These are phyloP conservation scores for Suhomyces kunorum DNA, from an alignment of 1,139 yeast genomes.

Conservation along the genomic window DNA sequence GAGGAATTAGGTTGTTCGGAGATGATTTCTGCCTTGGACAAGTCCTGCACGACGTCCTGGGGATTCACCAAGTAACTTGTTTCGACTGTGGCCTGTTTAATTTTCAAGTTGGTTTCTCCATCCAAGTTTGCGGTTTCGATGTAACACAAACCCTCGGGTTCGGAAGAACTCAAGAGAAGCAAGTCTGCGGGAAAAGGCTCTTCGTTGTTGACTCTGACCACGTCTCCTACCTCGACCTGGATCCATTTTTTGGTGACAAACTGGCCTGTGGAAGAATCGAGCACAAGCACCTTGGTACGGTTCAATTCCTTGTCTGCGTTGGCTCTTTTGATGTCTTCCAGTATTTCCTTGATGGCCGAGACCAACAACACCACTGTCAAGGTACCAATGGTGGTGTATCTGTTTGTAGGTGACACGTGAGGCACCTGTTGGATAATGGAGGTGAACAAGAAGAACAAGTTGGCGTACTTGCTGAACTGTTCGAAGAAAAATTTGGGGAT, in stretches of 20 bases:
- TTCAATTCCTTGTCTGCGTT: slow-evolving; percentile 88
- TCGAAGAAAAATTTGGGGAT: slow-evolving; percentile 92
- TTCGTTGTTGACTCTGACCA: slow-evolving; percentile 80
- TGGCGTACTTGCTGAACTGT: slow-evolving; percentile 96
- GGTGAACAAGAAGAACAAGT: slow-evolving; percentile 88
- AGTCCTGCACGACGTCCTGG: slow-evolving; percentile 49
- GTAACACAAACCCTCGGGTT: slow-evolving; percentile 96
- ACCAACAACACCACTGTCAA: slow-evolving; percentile 79
- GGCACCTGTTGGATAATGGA: slow-evolving; percentile 97
- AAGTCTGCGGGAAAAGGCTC: slow-evolving; percentile 96
- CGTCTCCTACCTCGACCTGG: slow-evolving; percentile 86
- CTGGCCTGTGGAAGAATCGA: slow-evolving; percentile 59
- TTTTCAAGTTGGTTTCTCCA: slow-evolving; percentile 96
- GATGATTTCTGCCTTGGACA: slow-evolving; percentile 45
- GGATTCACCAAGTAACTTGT: slow-evolving; percentile 77
- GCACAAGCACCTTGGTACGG: slow-evolving; percentile 70
- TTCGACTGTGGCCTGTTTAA: slow-evolving; percentile 82
- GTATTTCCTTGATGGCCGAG: slow-evolving; percentile 87
- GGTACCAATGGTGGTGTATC: slow-evolving; percentile 95
- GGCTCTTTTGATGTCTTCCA: slow-evolving; percentile 89
- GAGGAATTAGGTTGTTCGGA: slow-evolving; percentile 96
- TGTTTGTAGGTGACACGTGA: slow-evolving; percentile 90
- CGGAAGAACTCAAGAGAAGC: slow-evolving; percentile 82
- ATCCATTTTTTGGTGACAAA: slow-evolving; percentile 80
- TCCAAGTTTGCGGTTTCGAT: slow-evolving; percentile 97